Evolutionary conservation across 2,329 filamentous ascomycete genomes (phyloP).

Genomic region (Immersiporthe knoxdaviesiana): DNA sequence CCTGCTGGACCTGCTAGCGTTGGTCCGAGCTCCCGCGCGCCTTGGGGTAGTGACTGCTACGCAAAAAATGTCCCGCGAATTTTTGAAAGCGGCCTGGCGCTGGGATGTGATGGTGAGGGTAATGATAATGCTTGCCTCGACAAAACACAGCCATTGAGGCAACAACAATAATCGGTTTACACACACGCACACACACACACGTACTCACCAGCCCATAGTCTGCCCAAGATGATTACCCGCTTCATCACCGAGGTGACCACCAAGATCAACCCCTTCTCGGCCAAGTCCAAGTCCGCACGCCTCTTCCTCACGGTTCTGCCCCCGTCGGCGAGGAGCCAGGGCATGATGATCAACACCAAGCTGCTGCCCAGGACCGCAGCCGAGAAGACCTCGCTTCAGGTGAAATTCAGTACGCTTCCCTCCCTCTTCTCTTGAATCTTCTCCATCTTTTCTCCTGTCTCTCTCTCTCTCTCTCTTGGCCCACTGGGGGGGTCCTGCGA

Average conservation of each 20-base stretch:
- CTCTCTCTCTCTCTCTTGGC: too few relatives aligned
- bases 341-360: conserved; percentile 77
- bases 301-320: conserved; percentile 87
- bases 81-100: background rate
- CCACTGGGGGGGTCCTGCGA: too few relatives aligned
- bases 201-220: too few relatives aligned
- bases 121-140: background rate
- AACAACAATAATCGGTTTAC: background rate
- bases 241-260: conserved; percentile 85
- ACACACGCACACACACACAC: too few relatives aligned
- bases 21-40: conserved; percentile 8
- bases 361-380: conserved; percentile 72
- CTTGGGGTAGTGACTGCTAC: background rate
- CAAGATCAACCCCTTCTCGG: conserved; percentile 90
- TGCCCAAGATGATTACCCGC: conserved; percentile 73
- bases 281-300: conserved; percentile 77
- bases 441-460: too few relatives aligned
- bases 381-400: conserved; percentile 67
- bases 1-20: conserved; percentile 1
- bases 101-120: background rate
- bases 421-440: conserved; percentile 7
- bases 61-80: conserved; percentile 11
- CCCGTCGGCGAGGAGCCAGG: conserved; percentile 71
- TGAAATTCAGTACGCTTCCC: conserved; percentile 81
- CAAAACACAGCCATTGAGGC: too few relatives aligned